These are phyloP conservation scores for Ilex asprella DNA, from an alignment of 257 asterid genomes.

Conservation along the genomic window DNA sequence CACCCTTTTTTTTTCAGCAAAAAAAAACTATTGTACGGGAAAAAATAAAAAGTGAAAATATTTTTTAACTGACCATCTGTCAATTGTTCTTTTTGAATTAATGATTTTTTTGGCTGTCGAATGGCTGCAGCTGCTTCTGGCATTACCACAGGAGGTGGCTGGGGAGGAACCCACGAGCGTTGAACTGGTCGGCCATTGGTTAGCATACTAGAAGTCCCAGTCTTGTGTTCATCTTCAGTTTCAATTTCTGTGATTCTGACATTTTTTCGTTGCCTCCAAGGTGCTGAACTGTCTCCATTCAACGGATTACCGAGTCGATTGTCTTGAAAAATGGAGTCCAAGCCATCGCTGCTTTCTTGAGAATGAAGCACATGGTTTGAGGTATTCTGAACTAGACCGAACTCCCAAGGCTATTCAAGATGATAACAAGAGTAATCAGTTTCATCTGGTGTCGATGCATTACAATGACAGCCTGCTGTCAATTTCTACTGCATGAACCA, in stretches of 20 bases:
- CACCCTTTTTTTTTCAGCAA: too few species aligned
- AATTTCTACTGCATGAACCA: too few species aligned
- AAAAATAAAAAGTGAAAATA: too few species aligned
- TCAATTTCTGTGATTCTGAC: slow-evolving; percentile 61
- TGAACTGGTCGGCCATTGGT: slow-evolving; percentile 38
- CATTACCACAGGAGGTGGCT: slow-evolving; percentile 89
- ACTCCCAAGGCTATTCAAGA: slow-evolving; percentile 85
- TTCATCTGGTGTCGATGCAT: background rate
- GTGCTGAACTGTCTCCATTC: slow-evolving; percentile 39
- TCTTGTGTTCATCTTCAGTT: slow-evolving; percentile 27
- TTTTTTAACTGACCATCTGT: slow-evolving; percentile 45
- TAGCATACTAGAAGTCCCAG: slow-evolving; percentile 26
- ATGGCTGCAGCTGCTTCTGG: slow-evolving; percentile 94
- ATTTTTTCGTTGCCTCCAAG: slow-evolving; percentile 62
- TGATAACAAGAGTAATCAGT: slow-evolving; percentile 1
- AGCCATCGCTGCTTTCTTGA: slow-evolving; percentile 34
- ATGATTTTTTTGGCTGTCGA: slow-evolving; percentile 77
- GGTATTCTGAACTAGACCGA: slow-evolving; percentile 41
- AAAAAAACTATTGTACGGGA: too few species aligned
- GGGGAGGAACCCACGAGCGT: slow-evolving; percentile 94
- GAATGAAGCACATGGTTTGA: slow-evolving; percentile 28
- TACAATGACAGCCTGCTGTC: too few species aligned
- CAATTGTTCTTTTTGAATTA: slow-evolving; percentile 36
- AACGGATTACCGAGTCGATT: slow-evolving; percentile 17
- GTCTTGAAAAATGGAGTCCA: slow-evolving; percentile 24